These are phyloP conservation scores for Leishmania braziliensis DNA, from an alignment of 208 protist species.

Conservation along the genomic window DNA sequence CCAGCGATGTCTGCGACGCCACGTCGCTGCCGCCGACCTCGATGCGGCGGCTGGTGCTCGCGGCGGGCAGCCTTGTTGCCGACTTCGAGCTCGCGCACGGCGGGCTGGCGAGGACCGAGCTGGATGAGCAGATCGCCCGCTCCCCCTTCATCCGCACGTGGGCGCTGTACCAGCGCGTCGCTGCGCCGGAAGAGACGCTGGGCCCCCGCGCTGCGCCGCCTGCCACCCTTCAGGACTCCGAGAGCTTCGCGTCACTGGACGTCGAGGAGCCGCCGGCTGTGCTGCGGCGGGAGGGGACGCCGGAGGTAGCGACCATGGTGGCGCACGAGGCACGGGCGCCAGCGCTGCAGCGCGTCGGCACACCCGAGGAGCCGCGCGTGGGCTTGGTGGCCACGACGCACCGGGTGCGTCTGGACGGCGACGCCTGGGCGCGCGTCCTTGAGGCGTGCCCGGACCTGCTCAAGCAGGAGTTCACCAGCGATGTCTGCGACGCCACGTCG, in stretches of 20 bases:
- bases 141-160: conserved; percentile 18
- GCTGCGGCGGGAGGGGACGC: background rate
- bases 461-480: conserved; percentile 38
- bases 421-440: conserved; percentile 41
- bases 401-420: conserved; percentile 40
- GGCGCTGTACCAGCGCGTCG: conserved; percentile 15
- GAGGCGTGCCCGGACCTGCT: conserved; percentile 29
- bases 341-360: no score
- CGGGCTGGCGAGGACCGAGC: conserved; percentile 5
- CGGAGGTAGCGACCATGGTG: no score
- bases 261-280: background rate
- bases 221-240: background rate
- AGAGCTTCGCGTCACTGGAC: conserved; percentile 7
- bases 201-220: background rate
- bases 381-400: conserved; percentile 28
- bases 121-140: conserved; percentile 24
- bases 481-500: conserved; percentile 34
- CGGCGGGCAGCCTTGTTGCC: conserved; percentile 25
- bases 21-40: conserved; percentile 3
- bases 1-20: conserved; percentile 38
- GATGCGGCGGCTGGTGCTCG: conserved; percentile 17
- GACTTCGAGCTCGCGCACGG: conserved; percentile 31
- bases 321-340: no score
- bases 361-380: background rate
- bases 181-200: background rate